Evolutionary conservation across 768 basidiomycete genomes (phyloP), one percentile per base, ranked within the genome.

Genomic region (Cubamyces lactineus): DNA sequence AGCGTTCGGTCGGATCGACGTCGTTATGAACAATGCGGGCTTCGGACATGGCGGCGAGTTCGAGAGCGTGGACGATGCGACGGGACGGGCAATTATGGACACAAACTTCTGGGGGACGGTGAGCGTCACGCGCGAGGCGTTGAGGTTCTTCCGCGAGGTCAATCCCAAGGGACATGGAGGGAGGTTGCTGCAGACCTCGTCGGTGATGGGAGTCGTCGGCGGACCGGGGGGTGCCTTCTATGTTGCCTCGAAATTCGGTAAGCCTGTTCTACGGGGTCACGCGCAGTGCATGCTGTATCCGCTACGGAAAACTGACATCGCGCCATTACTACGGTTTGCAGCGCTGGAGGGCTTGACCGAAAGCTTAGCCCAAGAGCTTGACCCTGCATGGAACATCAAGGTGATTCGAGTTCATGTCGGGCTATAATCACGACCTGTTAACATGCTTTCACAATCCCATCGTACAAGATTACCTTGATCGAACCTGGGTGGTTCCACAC

Each of bases 361-460:
- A 57, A 28, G 62, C 30, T 59, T 75, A 4, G 69, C 65, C 23
- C 52, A 50, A 51, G 76, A 77, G 47, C 67, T 77, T 9, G 72
- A 76, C 43, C 76, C 76, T 5, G 63, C 59, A 6, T 77, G 76
- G 76, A 70, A 74, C 62, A 75, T 77, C 64, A 76, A 67, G 62
- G 75, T 73, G 16, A 68, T 68, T 39, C 34, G 8, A 30, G 9
- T 49, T 2, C 47, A 23, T n/a, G n/a, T n/a, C n/a, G n/a, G n/a
- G 23, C 21, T 17, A 28, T 45, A 6, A 12, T 12, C 21, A n/a
- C 40, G 9, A 17, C 26, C 4, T 7, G 28, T 24, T 23, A n/a
- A 11, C 41, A 0, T 34, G 11, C 28, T 8, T 15, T 6, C 2
- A 9, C n/a, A 21, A 13, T 39, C 6, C 50, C 28, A 7, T 38